A percentile compares a stretch with the other conserved stretches of the same genome.
phyloP scores from a whole-genome alignment of 768 basidiomycete species.

The Pleurotus citrinopileatus region DNA sequence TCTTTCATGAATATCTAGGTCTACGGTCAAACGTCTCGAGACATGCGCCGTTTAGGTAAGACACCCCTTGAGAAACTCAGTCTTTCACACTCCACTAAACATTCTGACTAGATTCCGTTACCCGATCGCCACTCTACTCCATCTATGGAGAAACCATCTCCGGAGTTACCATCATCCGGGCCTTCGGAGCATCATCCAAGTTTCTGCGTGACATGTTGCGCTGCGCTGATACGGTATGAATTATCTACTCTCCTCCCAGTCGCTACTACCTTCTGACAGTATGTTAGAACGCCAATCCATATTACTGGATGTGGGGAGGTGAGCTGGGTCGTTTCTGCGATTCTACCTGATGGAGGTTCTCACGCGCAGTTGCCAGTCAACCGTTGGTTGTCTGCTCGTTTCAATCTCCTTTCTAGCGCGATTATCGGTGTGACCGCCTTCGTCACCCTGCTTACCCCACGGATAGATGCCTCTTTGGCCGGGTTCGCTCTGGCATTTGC shows the following conservation, averaged over 20 bases:
- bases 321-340: constrained; percentile 14
- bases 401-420: constrained; percentile 74
- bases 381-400: constrained; percentile 87
- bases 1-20: constrained; percentile 17
- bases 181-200: constrained; percentile 87
- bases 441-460: constrained; percentile 63
- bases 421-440: constrained; percentile 73
- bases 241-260: not conserved
- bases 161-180: constrained; percentile 71
- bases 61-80: constrained; percentile 3
- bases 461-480: constrained; percentile 76
- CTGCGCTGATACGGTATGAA: constrained; percentile 73
- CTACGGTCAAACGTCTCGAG: constrained; percentile 84
- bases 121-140: constrained; percentile 45
- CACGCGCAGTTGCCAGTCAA: constrained; percentile 54
- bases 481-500: constrained; percentile 89
- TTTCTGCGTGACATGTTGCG: constrained; percentile 82
- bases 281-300: constrained; percentile 59
- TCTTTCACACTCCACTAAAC: no score
- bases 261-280: constrained; percentile 7
- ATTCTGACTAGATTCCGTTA: constrained; percentile 37
- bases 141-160: constrained; percentile 58
- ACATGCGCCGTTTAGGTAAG: constrained; percentile 76
- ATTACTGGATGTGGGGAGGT: constrained; percentile 93
- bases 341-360: no score